Base-by-base conservation (phyloP, 2,329 filamentous ascomycete species). In the Fusarium sp. region DNA sequence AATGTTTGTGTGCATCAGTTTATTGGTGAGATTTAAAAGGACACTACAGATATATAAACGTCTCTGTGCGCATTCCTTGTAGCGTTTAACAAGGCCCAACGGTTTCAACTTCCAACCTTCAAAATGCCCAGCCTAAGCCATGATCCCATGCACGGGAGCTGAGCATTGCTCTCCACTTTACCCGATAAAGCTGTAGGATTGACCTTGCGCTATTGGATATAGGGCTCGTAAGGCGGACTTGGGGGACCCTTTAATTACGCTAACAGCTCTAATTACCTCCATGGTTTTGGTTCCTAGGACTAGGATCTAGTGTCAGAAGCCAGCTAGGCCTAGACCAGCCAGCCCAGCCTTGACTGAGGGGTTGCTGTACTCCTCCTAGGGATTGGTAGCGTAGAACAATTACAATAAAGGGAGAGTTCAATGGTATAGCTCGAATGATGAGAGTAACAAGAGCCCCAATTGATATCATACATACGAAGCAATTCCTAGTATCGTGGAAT, bases 231-330 rank as follows among this genome's bases (percentile, higher is more conserved):
- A 56, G 66, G 62, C 66, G 57, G 52, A 56, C 45, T 56, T 51
- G 42, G 38, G 47, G 56, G 56, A 59, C 65, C 65, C 65, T 69
- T 68, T 63, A 68, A 68, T 68, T 63, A 69, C 65, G 44, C 39
- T 63, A 63, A 55, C 20, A 39, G 57, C 36, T 57, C 50, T 63
- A 66, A 64, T 64, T 54, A 61, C 61, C 49, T 40, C 50, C 56
- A 68, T 52, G 23, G 38, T 40, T 49, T 45, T 28, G 15, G 26
- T 28, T 52, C 46, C n/a, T 62, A 30, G 30, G 12, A 47, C 44
- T 48, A 48, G 60, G 54, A 36, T 56, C 39, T 54, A 32, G 28
- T 15, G 28, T 15, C 14, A 32, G 14, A 32, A 15, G 26, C 11
- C 24, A 26, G 24, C 24, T 34, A 12, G 17, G 30, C 30, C 30